These are phyloP conservation scores for Mycena floridula DNA, from an alignment of 768 basidiomycete genomes.

Conservation along the genomic window DNA sequence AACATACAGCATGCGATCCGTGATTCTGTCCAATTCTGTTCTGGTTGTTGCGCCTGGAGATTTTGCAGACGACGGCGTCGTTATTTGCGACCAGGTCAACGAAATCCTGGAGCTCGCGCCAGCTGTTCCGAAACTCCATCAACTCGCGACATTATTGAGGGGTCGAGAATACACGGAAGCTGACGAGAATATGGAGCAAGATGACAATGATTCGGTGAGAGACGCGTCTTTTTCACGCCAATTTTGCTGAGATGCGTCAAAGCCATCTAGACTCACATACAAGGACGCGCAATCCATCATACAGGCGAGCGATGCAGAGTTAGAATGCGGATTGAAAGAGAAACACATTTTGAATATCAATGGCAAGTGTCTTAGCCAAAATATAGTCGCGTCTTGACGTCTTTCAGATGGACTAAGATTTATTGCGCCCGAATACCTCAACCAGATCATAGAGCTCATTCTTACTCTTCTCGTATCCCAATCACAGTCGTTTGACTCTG, in stretches of 20 bases:
- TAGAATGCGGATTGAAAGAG: constrained; percentile 57
- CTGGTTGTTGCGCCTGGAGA: constrained; percentile 53
- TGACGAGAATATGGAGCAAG: constrained; percentile 34
- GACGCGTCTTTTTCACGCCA: background rate
- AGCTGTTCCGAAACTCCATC: constrained; percentile 70
- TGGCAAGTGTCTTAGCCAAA: constrained; percentile 33
- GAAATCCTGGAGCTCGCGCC: constrained; percentile 82
- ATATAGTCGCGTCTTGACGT: background rate
- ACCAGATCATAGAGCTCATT: constrained; percentile 65
- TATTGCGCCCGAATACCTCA: constrained; percentile 61
- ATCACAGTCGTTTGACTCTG: constrained; percentile 44
- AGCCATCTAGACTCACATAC: constrained; percentile 38
- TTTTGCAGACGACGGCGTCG: constrained; percentile 37
- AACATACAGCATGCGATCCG: constrained; percentile 80
- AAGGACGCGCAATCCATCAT: constrained; percentile 56
- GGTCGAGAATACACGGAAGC: constrained; percentile 71
- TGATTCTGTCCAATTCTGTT: constrained; percentile 83
- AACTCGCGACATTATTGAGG: constrained; percentile 52
- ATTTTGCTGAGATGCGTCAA: background rate
- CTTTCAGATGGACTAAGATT: constrained; percentile 63
- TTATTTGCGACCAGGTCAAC: constrained; percentile 75
- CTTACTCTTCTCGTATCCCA: constrained; percentile 69
- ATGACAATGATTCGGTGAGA: constrained; percentile 5
- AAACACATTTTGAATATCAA: constrained; percentile 68
- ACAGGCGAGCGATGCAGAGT: constrained; percentile 79